Evolutionary conservation across 169 alveolate genomes (phyloP), one percentile per base, ranked within the genome.

Genomic region (Eimeria praecox): DNA sequence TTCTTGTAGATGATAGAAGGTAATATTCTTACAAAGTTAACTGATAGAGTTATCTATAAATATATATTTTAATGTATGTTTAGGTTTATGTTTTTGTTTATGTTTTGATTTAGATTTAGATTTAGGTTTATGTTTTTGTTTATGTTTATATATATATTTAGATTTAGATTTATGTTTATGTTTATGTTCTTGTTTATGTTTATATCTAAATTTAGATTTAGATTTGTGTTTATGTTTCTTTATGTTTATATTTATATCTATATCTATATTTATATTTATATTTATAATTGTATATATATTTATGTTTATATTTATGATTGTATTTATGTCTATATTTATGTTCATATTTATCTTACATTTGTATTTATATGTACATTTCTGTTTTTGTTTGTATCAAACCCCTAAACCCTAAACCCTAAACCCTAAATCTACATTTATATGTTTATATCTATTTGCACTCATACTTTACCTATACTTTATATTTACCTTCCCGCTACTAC

Each of bases 1-100:
- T 98, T 3, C 96, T 99, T 27, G 98, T 99, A 62, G 99, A 99
- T 96, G 99, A 99, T 95, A 18, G 96, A 16, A 64, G 97, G 96
- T 95, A 3, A 0, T 75, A 24, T 49, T 0, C 27, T n/a, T n/a
- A n/a, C 80, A 33, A 6, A 33, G 22, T 40, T 73, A 10, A 27
- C 83, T 20, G 56, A 49, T 49, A 12, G 5, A 49, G 56, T 49
- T 49, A 49, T 49, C 5, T n/a, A 30, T 69, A n/a, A 69, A 3
- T 59, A 2, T 59, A 56, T 33, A 56, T 56, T 0, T 86, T 33
- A 59, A 18, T 59, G 27, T 86, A n/a, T 59, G 20, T 86, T 0
- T n/a, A n/a, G n/a, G n/a, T n/a, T n/a, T 64, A 24, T 64, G 9
- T 64, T 64, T 9, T 64, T 22, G 0, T 64, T 64, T 64, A 24